A percentile compares a stretch with the other conserved stretches of the same genome.
These are phyloP conservation scores for Ciborinia camelliae DNA, from an alignment of 2,329 filamentous ascomycete genomes.

Conservation along the genomic window DNA sequence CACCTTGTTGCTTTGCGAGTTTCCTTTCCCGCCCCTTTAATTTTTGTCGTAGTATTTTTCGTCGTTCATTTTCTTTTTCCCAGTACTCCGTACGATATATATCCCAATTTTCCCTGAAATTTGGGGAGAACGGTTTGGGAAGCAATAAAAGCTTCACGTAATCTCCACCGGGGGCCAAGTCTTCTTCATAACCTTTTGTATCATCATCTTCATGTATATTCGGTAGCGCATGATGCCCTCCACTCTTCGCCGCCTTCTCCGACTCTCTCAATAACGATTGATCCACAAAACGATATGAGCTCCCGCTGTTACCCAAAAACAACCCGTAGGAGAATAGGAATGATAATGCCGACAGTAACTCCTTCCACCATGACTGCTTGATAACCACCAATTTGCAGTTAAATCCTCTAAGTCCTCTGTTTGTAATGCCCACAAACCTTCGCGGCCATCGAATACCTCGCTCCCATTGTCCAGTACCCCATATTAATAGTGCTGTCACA, in stretches of 20 bases:
- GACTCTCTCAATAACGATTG: conserved; percentile 56
- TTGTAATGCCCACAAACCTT: conserved; percentile 84
- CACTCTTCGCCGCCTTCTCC: conserved; percentile 55
- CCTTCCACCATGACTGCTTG: conserved; percentile 76
- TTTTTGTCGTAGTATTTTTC: conserved; percentile 67
- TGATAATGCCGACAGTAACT: conserved; percentile 66
- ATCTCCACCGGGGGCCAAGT: conserved; percentile 84
- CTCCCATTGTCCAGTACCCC: conserved; percentile 96
- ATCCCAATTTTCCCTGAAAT: conserved; percentile 97
- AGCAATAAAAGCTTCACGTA: conserved; percentile 86
- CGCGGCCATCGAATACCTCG: conserved; percentile 91
- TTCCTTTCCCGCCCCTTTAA: conserved; percentile 66
- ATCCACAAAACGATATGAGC: conserved; percentile 75
- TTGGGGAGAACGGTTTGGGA: conserved; percentile 91
- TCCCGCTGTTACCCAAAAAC: conserved; percentile 65
- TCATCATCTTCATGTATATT: conserved; percentile 55
- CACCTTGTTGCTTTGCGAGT: conserved; percentile 63
- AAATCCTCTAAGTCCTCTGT: conserved; percentile 84
- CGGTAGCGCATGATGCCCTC: conserved; percentile 40
- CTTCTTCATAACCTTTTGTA: conserved; percentile 73
- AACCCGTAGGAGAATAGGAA: conserved; percentile 77
- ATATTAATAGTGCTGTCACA: conserved; percentile 81
- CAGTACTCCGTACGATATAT: conserved; percentile 91
- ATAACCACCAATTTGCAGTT: conserved; percentile 96
- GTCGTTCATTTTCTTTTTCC: conserved; percentile 92